Percentiles rank a stretch among this genome's conserved stretches.
Evolutionary conservation across 352 stramenopile species (phyloP).

Genomic region (Globisporangium solare): DNA sequence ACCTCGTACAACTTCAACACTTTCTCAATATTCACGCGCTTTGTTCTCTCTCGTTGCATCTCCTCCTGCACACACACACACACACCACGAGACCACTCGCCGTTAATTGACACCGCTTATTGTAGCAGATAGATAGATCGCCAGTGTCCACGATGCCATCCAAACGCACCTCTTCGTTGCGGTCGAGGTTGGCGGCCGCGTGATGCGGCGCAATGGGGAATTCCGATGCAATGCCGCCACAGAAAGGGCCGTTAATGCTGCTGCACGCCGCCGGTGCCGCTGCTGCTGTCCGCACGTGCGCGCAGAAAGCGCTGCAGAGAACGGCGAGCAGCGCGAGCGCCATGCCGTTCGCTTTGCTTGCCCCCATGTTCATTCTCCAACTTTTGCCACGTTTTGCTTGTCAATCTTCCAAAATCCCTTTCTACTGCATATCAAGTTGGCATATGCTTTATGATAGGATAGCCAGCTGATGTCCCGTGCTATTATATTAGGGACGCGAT

Average conservation of each 20-base stretch:
- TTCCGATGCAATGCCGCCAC: constrained; percentile 18
- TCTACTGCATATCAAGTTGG: background rate
- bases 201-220: constrained; percentile 35
- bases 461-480: background rate
- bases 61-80: constrained; percentile 20
- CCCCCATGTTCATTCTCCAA: constrained; percentile 1
- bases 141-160: background rate
- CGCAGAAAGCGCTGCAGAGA: constrained; percentile 1
- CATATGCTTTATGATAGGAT: background rate
- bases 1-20: constrained; percentile 67
- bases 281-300: background rate
- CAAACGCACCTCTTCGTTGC: constrained; percentile 29
- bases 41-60: constrained; percentile 22
- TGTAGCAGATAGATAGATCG: no score
- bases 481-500: no score
- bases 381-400: constrained; percentile 10
- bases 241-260: constrained; percentile 71
- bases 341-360: constrained; percentile 14
- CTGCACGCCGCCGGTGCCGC: constrained; percentile 30
- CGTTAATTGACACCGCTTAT: no score
- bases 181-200: constrained; percentile 35
- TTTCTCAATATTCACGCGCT: constrained; percentile 49
- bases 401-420: background rate
- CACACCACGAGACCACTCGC: background rate
- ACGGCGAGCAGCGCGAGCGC: constrained; percentile 7